Base-by-base conservation (phyloP, 2,329 filamentous ascomycete genomes). In the Penicillium sp. region DNA sequence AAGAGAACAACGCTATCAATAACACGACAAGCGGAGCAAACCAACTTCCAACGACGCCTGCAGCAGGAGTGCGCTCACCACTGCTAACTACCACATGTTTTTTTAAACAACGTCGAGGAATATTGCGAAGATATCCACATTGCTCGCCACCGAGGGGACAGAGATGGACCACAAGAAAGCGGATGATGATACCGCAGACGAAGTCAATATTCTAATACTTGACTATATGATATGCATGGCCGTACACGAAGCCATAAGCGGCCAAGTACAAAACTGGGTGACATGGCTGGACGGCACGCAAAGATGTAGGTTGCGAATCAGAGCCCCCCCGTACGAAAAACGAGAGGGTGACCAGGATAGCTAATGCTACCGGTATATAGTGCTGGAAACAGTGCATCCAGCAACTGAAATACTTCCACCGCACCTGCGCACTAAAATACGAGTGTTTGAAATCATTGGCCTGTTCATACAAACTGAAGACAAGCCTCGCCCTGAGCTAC, bases 121-220 rank as follows among this genome's bases (percentile, higher is more conserved):
- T 26, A 4, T 26, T 26, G 26, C 26, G 26, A 26, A 26, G 5
- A 4, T 26, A 26, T 21, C 26, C 26, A 26, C 26, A 26, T 26
- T 26, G 5, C 26, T 3, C 26, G 26, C 3, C 26, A 26, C 26
- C 3, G 26, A 6, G 26, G 3, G 26, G 5, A 4, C 35, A 58
- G 46, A 23, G 50, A 70, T 73, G 70, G 64, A 72, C 46, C 48
- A 56, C 35, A 30, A 44, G 46, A 64, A 67, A 51, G 72, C 70
- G 5, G 69, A 78, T 57, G 58, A 71, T 3, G 71, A 74, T 23
- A 71, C 69, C 5, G 78, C 80, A 46, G 69, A 79, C 23, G 82
- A 85, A 19, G 81, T 85, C 15, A 82, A 88, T 65, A 69, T 81
- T 41, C 80, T 85, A 70, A 85, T 86, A 48, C 74, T 86, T n/a